A percentile compares a stretch with the other conserved stretches of the same genome.
Conservation (phyloP, 2,329 filamentous ascomycete species). For the Aureobasidium vineae region DNA sequence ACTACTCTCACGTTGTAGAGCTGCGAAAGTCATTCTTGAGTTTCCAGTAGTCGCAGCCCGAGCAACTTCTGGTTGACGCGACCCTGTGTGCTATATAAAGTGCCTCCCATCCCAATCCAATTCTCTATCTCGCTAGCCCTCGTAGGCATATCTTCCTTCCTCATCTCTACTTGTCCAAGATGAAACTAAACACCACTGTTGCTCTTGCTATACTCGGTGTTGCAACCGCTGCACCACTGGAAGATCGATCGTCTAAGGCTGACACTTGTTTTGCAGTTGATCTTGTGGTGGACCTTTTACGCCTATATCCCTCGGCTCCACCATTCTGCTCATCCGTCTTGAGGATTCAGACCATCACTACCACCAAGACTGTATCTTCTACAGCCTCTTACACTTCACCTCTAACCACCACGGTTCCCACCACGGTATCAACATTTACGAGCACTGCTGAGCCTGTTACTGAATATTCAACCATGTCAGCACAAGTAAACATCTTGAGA, state of each 20-base stretch:
- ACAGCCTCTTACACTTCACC: not conserved
- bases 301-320: not conserved
- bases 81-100: too few species aligned
- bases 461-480: not conserved
- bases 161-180: not conserved
- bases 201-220: not conserved
- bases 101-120: too few species aligned
- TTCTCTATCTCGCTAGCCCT: too few species aligned
- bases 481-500: not conserved
- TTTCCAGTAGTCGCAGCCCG: too few species aligned
- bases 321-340: not conserved
- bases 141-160: too few species aligned
- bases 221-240: not conserved
- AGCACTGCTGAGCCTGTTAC: not conserved
- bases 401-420: slow-evolving; percentile 11
- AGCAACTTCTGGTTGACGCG: too few species aligned
- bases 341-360: not conserved
- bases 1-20: too few species aligned
- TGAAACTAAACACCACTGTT: not conserved
- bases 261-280: not conserved
- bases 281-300: not conserved
- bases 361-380: not conserved
- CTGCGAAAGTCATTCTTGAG: too few species aligned
- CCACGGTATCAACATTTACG: slow-evolving; percentile 19
- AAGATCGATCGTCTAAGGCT: not conserved